Evolutionary conservation across 23 red algal genomes (phyloP).

Genomic region (Gracilaria gracilis): DNA sequence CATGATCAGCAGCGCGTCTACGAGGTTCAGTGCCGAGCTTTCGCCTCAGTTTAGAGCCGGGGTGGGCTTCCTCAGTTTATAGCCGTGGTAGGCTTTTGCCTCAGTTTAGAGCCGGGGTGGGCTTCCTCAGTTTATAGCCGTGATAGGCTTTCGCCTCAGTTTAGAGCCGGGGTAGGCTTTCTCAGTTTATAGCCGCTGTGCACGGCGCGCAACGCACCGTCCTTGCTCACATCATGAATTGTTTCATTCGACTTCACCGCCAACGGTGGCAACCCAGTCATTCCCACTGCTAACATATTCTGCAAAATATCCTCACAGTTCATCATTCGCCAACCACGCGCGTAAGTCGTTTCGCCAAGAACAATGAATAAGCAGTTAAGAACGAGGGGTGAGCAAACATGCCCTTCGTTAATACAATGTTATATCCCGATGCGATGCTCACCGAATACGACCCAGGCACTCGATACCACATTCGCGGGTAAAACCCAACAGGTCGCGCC

Average conservation of each 20-base stretch:
- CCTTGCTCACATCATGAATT: constrained; percentile 46
- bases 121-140: no score
- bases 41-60: no score
- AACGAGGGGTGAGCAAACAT: constrained; percentile 82
- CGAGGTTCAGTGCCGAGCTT: no score
- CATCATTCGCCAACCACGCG: constrained; percentile 68
- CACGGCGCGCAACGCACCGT: no score
- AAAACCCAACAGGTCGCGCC: constrained; percentile 75
- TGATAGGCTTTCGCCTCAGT: no score
- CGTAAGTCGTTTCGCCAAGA: constrained; percentile 75
- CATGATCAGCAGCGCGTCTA: no score
- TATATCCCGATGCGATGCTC: constrained; percentile 61
- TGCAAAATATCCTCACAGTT: constrained; percentile 89
- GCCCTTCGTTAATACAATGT: constrained; percentile 85
- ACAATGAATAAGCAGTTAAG: constrained; percentile 71
- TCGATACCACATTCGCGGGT: constrained; percentile 66
- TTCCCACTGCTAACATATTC: constrained; percentile 72
- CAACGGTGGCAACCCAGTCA: constrained; percentile 71
- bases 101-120: no score
- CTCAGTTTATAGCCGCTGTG: no score
- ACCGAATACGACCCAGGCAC: constrained; percentile 32
- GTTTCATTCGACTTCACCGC: constrained; percentile 67
- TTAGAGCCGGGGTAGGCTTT: no score
- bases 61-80: no score
- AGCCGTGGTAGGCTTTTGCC: no score